Conservation (phyloP, 1,284 basidiomycete species). For the Ustilago esculenta region DNA sequence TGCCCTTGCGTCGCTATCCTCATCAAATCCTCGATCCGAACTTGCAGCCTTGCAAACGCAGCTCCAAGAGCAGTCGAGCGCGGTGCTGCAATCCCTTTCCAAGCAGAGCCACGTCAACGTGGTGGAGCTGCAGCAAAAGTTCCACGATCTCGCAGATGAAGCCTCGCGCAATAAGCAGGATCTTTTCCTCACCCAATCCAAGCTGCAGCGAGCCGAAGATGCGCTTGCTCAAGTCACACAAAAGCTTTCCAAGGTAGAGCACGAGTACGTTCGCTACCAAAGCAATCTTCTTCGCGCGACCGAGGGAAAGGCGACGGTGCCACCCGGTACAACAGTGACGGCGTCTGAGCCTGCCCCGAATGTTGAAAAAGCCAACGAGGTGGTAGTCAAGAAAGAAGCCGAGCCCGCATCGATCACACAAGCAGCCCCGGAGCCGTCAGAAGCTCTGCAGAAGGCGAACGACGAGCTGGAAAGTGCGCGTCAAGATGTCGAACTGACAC, state of each 20-base stretch:
- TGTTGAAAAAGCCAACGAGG: not conserved
- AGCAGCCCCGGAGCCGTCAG: constrained; percentile 13
- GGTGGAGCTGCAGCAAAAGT: constrained; percentile 35
- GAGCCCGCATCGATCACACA: constrained; percentile 1
- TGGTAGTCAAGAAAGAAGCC: constrained; percentile 13
- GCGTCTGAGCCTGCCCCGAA: constrained; percentile 9
- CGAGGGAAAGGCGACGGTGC: constrained; percentile 37
- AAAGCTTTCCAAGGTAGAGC: constrained; percentile 42
- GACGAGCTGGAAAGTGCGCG: constrained; percentile 34
- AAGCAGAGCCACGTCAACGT: constrained; percentile 41
- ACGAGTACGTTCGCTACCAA: constrained; percentile 48
- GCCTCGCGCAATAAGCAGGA: constrained; percentile 46
- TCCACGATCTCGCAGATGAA: constrained; percentile 43
- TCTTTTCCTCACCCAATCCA: constrained; percentile 46
- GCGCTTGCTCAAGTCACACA: constrained; percentile 22
- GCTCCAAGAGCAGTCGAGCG: constrained; percentile 30
- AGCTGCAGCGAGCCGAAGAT: constrained; percentile 39
- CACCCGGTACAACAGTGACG: constrained; percentile 15
- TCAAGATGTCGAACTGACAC: constrained; percentile 39
- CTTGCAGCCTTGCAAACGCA: constrained; percentile 22
- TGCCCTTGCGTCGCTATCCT: constrained; percentile 13
- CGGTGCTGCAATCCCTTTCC: constrained; percentile 38
- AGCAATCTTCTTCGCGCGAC: constrained; percentile 49
- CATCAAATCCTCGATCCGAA: constrained; percentile 18
- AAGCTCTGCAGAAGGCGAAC: constrained; percentile 28